Evolutionary conservation across 305 asterid genomes (phyloP).

Genomic region (Ruellia speciosa): DNA sequence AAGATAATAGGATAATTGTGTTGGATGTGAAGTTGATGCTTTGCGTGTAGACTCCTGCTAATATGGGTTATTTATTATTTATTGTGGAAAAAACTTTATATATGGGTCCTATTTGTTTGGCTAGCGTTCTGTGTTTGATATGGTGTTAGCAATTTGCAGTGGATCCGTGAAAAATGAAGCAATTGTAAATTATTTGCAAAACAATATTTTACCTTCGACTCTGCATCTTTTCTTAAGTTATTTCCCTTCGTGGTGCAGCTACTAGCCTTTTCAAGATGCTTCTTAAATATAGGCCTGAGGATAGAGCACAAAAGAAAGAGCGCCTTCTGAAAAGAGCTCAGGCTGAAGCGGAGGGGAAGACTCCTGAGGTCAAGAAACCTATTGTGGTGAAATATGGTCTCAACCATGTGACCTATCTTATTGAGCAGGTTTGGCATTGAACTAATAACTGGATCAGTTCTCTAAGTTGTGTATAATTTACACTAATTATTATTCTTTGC

Average conservation of each 20-base stretch:
- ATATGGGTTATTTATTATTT: too few relatives aligned
- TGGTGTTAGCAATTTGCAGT: too few relatives aligned
- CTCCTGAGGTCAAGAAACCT: constrained; percentile 69
- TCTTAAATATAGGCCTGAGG: constrained; percentile 86
- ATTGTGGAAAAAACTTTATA: too few relatives aligned
- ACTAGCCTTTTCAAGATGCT: constrained; percentile 81
- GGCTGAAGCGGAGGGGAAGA: constrained; percentile 86
- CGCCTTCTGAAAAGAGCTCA: constrained; percentile 80
- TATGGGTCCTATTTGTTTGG: too few relatives aligned
- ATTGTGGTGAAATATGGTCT: constrained; percentile 84
- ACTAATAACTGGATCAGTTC: neutral
- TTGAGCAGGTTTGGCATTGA: constrained; percentile 56
- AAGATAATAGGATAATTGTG: too few relatives aligned
- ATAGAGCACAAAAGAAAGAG: constrained; percentile 74
- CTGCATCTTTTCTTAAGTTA: neutral
- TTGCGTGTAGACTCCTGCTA: too few relatives aligned
- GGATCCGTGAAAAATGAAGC: too few relatives aligned
- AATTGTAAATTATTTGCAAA: neutral
- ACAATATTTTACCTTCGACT: neutral
- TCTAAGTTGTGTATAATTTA: neutral
- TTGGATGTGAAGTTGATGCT: too few relatives aligned
- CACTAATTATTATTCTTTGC: constrained; percentile 7
- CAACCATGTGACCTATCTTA: constrained; percentile 81
- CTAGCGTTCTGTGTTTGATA: too few relatives aligned
- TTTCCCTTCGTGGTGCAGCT: constrained; percentile 32